phyloP scores from a whole-genome alignment of 169 alveolate species.

The Plasmodium malariae region DNA sequence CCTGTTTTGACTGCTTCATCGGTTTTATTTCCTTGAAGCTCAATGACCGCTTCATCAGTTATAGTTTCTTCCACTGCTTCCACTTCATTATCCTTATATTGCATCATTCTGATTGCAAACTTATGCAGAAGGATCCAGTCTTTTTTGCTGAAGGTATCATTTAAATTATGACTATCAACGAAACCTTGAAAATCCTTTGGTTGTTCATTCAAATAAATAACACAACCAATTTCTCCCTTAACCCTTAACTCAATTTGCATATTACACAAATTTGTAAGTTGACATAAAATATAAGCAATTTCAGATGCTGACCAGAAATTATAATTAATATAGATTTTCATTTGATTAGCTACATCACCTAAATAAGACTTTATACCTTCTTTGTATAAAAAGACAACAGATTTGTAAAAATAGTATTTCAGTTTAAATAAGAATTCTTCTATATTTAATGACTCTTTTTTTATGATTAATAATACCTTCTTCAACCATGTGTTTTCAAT shows the following conservation, averaged over 20 bases:
- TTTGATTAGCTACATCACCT: slow-evolving; percentile 88
- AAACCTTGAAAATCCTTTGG: slow-evolving; percentile 81
- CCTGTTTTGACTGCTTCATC: no score
- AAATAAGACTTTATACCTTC: slow-evolving; percentile 86
- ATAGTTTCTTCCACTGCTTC: no score
- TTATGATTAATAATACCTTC: slow-evolving; percentile 79
- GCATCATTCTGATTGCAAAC: slow-evolving; percentile 84
- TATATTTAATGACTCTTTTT: slow-evolving; percentile 76
- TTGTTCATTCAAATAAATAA: slow-evolving; percentile 79
- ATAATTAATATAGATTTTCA: slow-evolving; percentile 85
- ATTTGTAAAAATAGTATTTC: slow-evolving; percentile 80
- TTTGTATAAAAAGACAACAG: slow-evolving; percentile 82
- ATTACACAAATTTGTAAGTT: slow-evolving; percentile 77
- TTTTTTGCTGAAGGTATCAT: slow-evolving; percentile 78
- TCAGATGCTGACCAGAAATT: slow-evolving; percentile 88
- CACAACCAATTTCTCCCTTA: slow-evolving; percentile 89
- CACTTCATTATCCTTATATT: no score
- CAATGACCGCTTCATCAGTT: no score
- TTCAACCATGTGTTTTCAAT: slow-evolving; percentile 87
- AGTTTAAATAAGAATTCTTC: slow-evolving; percentile 77
- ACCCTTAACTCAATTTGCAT: slow-evolving; percentile 83
- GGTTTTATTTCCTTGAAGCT: not conserved
- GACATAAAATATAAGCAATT: slow-evolving; percentile 84
- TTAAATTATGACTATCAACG: slow-evolving; percentile 84
- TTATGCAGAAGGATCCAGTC: slow-evolving; percentile 82